phyloP scores from a whole-genome alignment of 305 asterid genomes.

The Fraxinus sp. region DNA sequence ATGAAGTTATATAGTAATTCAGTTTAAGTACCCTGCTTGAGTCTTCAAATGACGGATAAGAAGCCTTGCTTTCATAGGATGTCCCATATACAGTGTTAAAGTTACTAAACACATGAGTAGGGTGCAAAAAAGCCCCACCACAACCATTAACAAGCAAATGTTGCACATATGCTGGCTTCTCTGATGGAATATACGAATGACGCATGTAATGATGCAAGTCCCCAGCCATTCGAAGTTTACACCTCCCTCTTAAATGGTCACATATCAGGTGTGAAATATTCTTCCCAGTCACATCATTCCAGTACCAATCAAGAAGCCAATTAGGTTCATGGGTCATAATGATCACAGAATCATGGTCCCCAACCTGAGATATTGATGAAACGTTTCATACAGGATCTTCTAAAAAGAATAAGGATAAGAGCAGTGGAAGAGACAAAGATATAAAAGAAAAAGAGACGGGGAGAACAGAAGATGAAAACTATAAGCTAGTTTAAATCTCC shows the following conservation, averaged over 20 bases:
- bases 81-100: slow-evolving; percentile 55
- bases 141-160: slow-evolving; percentile 97
- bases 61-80: slow-evolving; percentile 65
- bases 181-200: slow-evolving; percentile 73
- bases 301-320: slow-evolving; percentile 98
- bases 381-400: neutral
- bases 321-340: slow-evolving; percentile 98
- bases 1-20: slow-evolving; percentile 7
- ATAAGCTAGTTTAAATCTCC: neutral
- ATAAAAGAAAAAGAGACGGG: neutral
- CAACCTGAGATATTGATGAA: slow-evolving; percentile 53
- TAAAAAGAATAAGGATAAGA: neutral
- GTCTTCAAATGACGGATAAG: slow-evolving; percentile 96
- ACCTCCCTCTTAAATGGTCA: slow-evolving; percentile 79
- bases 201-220: slow-evolving; percentile 99
- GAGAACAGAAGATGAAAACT: neutral
- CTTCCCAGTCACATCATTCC: slow-evolving; percentile 73
- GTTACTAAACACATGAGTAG: slow-evolving; percentile 88
- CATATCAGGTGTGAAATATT: slow-evolving; percentile 70
- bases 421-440: neutral
- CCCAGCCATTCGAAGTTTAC: slow-evolving; percentile 93
- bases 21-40: slow-evolving; percentile 76
- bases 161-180: slow-evolving; percentile 76
- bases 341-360: slow-evolving; percentile 79
- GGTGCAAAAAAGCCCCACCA: slow-evolving; percentile 99